Conservation (phyloP, 768 basidiomycete genomes). For the Rhodotorula graminis region DNA sequence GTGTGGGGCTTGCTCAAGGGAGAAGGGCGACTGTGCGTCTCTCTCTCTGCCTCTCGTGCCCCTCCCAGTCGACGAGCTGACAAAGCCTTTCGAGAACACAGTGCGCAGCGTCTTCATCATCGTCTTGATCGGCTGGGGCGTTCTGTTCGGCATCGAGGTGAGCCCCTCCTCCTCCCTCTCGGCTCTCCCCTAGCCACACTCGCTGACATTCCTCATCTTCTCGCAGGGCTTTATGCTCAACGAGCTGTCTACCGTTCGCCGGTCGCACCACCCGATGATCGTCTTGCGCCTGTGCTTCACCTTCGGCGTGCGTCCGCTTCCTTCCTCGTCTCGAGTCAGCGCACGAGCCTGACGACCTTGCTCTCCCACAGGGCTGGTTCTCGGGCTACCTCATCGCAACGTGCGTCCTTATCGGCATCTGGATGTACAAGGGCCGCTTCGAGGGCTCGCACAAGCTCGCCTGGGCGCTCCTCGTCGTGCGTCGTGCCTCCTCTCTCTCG, state of each 20-base stretch:
- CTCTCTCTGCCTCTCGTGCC: too few species aligned
- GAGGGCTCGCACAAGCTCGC: neutral
- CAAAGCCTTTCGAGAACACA: neutral
- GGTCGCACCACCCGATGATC: too few species aligned
- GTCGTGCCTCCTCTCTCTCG: too few species aligned
- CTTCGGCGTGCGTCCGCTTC: neutral
- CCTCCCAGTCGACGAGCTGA: too few species aligned
- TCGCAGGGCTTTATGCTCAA: neutral
- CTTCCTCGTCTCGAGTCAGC: neutral
- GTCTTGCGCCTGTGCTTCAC: neutral
- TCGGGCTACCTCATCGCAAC: neutral
- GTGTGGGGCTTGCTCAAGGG: neutral
- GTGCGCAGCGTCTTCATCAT: neutral
- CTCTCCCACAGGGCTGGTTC: neutral
- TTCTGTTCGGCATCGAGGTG: neutral
- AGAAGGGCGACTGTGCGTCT: neutral
- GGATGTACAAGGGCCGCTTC: neutral
- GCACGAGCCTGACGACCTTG: too few species aligned
- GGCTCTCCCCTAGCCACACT: too few species aligned
- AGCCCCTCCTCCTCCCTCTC: neutral
- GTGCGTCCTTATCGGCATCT: neutral
- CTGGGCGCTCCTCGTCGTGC: constrained; percentile 1
- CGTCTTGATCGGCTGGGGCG: neutral
- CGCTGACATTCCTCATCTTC: too few species aligned
- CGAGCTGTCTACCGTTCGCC: neutral